These are phyloP conservation scores for Kalmanozyma brasiliensis DNA, from an alignment of 1,284 basidiomycete species.

Conservation along the genomic window DNA sequence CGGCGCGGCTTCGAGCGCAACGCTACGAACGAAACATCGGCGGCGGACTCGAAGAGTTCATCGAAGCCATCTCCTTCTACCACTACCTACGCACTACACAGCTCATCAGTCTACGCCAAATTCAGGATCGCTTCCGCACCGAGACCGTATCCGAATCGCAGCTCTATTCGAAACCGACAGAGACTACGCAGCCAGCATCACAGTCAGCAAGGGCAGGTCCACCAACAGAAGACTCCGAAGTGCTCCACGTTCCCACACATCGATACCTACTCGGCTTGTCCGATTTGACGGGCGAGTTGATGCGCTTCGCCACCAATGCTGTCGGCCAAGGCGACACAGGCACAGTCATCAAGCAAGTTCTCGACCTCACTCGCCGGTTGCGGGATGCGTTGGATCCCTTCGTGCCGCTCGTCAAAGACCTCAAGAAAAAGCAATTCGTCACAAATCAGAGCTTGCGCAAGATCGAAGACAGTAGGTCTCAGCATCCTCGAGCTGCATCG, in stretches of 20 bases:
- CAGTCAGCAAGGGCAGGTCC: no score
- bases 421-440: slow-evolving; percentile 87
- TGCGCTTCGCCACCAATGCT: slow-evolving; percentile 81
- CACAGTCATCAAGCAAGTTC: slow-evolving; percentile 41
- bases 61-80: slow-evolving; percentile 89
- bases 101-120: slow-evolving; percentile 78
- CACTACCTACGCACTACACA: slow-evolving; percentile 82
- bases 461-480: slow-evolving; percentile 89
- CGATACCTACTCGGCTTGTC: slow-evolving; percentile 93
- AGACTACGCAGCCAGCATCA: not conserved
- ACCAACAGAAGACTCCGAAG: not conserved
- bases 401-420: slow-evolving; percentile 76
- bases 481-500: not conserved
- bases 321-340: slow-evolving; percentile 46
- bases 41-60: slow-evolving; percentile 70
- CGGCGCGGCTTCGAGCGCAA: slow-evolving; percentile 15
- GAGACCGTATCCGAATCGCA: slow-evolving; percentile 15
- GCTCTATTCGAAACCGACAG: slow-evolving; percentile 14
- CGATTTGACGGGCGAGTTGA: slow-evolving; percentile 95
- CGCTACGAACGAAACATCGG: slow-evolving; percentile 60
- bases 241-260: slow-evolving; percentile 71
- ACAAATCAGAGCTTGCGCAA: slow-evolving; percentile 87
- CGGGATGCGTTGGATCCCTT: slow-evolving; percentile 77
- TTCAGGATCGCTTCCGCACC: slow-evolving; percentile 71
- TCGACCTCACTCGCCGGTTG: slow-evolving; percentile 50